Conservation (phyloP, 192 early-diverging fungal genomes). For the Podochytrium sp. region DNA sequence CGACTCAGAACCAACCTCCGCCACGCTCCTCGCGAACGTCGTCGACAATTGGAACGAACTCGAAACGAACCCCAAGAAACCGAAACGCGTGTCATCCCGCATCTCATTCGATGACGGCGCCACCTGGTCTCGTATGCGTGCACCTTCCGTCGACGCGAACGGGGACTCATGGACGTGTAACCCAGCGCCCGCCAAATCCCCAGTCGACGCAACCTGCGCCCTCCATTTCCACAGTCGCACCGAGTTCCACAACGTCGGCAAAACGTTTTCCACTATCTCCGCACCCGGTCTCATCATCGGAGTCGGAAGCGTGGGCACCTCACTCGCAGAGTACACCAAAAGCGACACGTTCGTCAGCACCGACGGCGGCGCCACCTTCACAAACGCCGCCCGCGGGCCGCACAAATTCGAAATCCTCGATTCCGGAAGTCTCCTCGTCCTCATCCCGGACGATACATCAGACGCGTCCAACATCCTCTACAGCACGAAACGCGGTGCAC, state of each 20-base stretch:
- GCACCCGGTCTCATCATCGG: constrained; percentile 89
- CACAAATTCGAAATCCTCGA: constrained; percentile 88
- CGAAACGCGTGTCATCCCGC: constrained; percentile 67
- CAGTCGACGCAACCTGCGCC: constrained; percentile 58
- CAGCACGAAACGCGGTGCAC: constrained; percentile 74
- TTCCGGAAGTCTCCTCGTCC: constrained; percentile 75
- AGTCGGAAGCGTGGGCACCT: constrained; percentile 82
- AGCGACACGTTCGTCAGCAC: constrained; percentile 86
- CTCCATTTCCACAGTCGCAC: constrained; percentile 90
- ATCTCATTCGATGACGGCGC: constrained; percentile 90
- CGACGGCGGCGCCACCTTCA: constrained; percentile 85
- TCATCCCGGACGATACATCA: constrained; percentile 60
- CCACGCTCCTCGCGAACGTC: constrained; percentile 84
- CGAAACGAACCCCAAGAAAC: constrained; percentile 33
- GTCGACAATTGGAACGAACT: constrained; percentile 78
- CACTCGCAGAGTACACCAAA: constrained; percentile 70
- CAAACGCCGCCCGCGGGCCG: constrained; percentile 64
- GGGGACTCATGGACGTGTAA: constrained; percentile 64
- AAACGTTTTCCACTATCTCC: constrained; percentile 70
- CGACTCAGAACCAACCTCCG: constrained; percentile 68
- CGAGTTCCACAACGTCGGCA: constrained; percentile 63
- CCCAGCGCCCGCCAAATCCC: constrained; percentile 30
- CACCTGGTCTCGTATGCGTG: constrained; percentile 71
- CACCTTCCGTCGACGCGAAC: constrained; percentile 63
- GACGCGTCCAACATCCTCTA: constrained; percentile 65